These are phyloP conservation scores for Yamadazyma kanchanaburiensis DNA, from an alignment of 1,139 yeast species.

Conservation along the genomic window DNA sequence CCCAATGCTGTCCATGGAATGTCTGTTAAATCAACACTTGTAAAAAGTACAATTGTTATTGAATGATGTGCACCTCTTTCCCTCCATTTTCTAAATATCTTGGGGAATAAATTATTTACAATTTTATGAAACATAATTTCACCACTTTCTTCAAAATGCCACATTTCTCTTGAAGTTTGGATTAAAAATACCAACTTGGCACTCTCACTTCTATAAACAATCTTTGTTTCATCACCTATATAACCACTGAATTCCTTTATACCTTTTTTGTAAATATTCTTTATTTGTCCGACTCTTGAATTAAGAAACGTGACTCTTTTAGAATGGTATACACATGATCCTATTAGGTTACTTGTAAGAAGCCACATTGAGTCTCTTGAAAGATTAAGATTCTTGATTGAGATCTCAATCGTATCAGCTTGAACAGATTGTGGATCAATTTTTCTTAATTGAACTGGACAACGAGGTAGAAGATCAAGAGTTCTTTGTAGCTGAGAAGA, in stretches of 20 bases:
- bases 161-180: constrained; percentile 93
- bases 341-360: constrained; percentile 59
- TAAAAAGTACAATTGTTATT: constrained; percentile 83
- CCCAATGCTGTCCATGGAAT: constrained; percentile 52
- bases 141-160: constrained; percentile 97
- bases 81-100: constrained; percentile 85
- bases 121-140: constrained; percentile 91
- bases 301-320: constrained; percentile 66
- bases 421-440: constrained; percentile 46
- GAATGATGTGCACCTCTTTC: constrained; percentile 84
- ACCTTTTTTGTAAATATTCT: constrained; percentile 70
- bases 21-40: constrained; percentile 70
- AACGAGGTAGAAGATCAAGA: constrained; percentile 66
- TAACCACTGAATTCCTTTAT: constrained; percentile 59
- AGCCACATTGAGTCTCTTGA: constrained; percentile 96
- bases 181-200: constrained; percentile 80
- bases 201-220: constrained; percentile 87
- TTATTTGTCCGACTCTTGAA: constrained; percentile 56
- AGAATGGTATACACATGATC: constrained; percentile 62
- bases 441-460: constrained; percentile 51
- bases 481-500: constrained; percentile 61
- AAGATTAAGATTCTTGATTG: constrained; percentile 74
- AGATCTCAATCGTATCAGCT: constrained; percentile 80
- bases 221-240: constrained; percentile 69
- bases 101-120: constrained; percentile 86